Percentiles rank a stretch among this genome's conserved stretches.
phyloP scores from a whole-genome alignment of 805 yeast species.

The Barnettozyma wickerhamii region DNA sequence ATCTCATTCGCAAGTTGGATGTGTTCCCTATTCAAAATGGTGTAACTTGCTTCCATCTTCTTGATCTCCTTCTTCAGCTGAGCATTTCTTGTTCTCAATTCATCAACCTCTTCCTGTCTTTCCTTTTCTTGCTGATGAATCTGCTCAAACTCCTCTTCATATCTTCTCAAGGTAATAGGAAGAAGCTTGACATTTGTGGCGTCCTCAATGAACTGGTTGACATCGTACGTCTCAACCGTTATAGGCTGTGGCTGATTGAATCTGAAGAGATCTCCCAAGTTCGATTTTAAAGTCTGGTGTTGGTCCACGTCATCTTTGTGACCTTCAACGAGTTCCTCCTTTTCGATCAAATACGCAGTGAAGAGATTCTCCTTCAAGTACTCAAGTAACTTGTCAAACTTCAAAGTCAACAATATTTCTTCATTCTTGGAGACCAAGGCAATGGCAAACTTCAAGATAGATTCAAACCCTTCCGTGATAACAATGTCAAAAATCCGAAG shows the following conservation, averaged over 20 bases:
- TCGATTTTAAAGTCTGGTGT: constrained; percentile 7
- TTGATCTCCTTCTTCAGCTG: constrained; percentile 68
- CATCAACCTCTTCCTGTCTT: constrained; percentile 62
- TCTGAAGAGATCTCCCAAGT: constrained; percentile 15
- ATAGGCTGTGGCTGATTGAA: constrained; percentile 14
- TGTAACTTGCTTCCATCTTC: constrained; percentile 64
- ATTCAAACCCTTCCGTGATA: constrained; percentile 87
- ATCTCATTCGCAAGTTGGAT: constrained; percentile 82
- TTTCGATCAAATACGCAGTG: constrained; percentile 48
- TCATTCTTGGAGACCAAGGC: constrained; percentile 74
- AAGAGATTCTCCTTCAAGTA: constrained; percentile 80
- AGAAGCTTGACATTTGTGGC: constrained; percentile 69
- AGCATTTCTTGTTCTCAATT: constrained; percentile 63
- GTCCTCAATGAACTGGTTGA: constrained; percentile 72
- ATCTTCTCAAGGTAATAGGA: constrained; percentile 69
- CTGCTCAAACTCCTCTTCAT: constrained; percentile 68
- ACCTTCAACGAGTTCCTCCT: constrained; percentile 11
- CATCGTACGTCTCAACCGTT: constrained; percentile 42
- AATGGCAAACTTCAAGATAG: constrained; percentile 77
- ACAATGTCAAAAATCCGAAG: constrained; percentile 83
- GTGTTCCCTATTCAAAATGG: constrained; percentile 75
- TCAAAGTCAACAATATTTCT: constrained; percentile 48
- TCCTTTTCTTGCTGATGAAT: constrained; percentile 71
- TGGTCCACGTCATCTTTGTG: constrained; percentile 29
- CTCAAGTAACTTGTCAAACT: constrained; percentile 72